phyloP scores from a whole-genome alignment of 1,284 basidiomycete genomes.

The Cronartium quercuum region DNA sequence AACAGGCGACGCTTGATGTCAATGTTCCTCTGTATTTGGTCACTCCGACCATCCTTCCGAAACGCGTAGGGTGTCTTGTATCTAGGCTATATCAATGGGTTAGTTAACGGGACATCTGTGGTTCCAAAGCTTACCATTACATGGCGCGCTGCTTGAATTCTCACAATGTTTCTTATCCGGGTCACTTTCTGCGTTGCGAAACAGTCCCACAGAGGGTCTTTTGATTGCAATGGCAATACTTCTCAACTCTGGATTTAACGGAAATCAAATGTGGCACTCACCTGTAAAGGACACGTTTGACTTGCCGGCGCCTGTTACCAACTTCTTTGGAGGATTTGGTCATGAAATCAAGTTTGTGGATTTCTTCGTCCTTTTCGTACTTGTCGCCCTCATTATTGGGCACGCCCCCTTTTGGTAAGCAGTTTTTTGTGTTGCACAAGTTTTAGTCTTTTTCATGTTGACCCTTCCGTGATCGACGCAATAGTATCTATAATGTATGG shows the following conservation, averaged over 20 bases:
- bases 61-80: constrained; percentile 27
- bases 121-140: not conserved
- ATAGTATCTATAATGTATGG: constrained; percentile 29
- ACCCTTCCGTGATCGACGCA: not conserved
- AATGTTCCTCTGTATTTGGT: not conserved
- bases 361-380: constrained; percentile 28
- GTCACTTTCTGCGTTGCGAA: not conserved
- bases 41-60: not conserved
- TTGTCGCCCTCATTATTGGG: constrained; percentile 25
- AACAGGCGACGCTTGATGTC: not conserved
- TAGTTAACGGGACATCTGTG: not conserved
- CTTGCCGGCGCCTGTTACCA: constrained; percentile 1
- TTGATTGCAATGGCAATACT: constrained; percentile 35
- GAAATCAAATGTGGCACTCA: constrained; percentile 17
- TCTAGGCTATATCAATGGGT: constrained; percentile 36
- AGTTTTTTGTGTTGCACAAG: not conserved
- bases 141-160: not conserved
- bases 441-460: not conserved
- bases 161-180: not conserved
- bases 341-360: constrained; percentile 14
- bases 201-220: constrained; percentile 32
- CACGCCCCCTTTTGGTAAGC: constrained; percentile 33
- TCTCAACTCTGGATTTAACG: constrained; percentile 8
- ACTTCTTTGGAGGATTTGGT: constrained; percentile 5
- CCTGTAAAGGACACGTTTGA: constrained; percentile 2